Evolutionary conservation across 2,329 filamentous ascomycete genomes (phyloP).

Genomic region (Epichloe gansuensis): DNA sequence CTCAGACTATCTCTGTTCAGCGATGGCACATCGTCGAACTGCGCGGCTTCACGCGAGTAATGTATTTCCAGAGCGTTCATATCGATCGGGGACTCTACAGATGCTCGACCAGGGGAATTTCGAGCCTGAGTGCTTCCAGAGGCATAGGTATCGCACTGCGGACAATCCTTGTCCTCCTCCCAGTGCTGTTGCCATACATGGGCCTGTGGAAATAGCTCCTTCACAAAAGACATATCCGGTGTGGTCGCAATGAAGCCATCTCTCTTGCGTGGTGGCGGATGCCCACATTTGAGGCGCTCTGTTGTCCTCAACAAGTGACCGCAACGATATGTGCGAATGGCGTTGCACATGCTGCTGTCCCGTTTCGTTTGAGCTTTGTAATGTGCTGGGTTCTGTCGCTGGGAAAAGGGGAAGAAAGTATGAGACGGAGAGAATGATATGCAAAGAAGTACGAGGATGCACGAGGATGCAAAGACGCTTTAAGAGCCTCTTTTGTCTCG

Average conservation of each 20-base stretch:
- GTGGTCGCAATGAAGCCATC: not conserved
- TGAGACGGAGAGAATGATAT: not conserved
- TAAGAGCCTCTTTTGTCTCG: not conserved
- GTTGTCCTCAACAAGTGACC: not conserved
- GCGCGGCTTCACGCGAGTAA: not conserved
- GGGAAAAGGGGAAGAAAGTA: not conserved
- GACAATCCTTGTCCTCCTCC: not conserved
- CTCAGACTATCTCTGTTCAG: constrained; percentile 1
- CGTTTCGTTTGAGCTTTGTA: not conserved
- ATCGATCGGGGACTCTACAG: not conserved
- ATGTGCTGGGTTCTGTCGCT: not conserved
- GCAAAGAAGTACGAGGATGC: not conserved
- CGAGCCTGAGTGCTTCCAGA: not conserved
- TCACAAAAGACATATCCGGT: not conserved
- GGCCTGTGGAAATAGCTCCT: not conserved
- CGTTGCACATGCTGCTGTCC: not conserved
- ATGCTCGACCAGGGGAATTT: not conserved
- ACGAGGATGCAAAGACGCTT: not conserved
- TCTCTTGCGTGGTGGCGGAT: not conserved
- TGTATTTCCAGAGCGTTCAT: not conserved
- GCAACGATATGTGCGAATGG: not conserved
- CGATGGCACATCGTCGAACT: not conserved
- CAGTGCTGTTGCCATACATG: not conserved
- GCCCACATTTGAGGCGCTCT: not conserved
- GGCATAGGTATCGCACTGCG: no score